Percentiles rank a stretch among this genome's conserved stretches.
These are phyloP conservation scores for Serendipita sp. DNA, from an alignment of 768 basidiomycete species.

Conservation along the genomic window DNA sequence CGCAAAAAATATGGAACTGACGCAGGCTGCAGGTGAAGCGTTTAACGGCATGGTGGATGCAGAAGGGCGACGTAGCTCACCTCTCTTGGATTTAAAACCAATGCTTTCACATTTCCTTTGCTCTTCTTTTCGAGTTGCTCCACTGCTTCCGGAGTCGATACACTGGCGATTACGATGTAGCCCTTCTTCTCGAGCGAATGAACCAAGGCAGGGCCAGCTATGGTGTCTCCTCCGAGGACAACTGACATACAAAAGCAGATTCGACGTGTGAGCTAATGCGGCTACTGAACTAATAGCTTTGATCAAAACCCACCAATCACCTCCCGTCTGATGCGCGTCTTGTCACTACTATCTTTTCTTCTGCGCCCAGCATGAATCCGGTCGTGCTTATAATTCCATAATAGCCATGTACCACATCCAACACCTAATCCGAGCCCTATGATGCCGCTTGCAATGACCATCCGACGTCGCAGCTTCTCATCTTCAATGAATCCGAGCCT, in stretches of 20 bases:
- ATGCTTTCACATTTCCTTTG: conserved; percentile 62
- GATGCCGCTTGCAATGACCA: conserved; percentile 30
- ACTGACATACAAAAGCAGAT: conserved; percentile 27
- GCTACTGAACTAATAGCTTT: not conserved
- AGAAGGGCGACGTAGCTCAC: conserved; percentile 22
- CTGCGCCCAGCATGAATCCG: conserved; percentile 13
- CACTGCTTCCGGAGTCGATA: conserved; percentile 49
- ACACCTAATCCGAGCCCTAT: conserved; percentile 46
- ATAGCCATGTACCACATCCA: conserved; percentile 28
- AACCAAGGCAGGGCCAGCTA: conserved; percentile 55
- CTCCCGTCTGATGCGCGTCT: conserved; percentile 19
- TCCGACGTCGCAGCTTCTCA: conserved; percentile 45
- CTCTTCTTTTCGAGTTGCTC: conserved; percentile 44
- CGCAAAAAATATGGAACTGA: conserved; percentile 63
- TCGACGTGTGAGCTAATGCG: conserved; percentile 6
- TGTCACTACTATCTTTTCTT: conserved; percentile 15
- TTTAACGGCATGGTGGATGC: not conserved
- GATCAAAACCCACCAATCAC: conserved; percentile 25
- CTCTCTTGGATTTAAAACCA: conserved; percentile 66
- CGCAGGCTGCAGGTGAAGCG: conserved; percentile 32
- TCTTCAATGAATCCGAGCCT: conserved; percentile 31
- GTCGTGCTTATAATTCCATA: conserved; percentile 14
- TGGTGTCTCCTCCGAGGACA: conserved; percentile 64
- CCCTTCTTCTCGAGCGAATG: conserved; percentile 58
- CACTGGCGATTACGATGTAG: conserved; percentile 71